A percentile compares a stretch with the other conserved stretches of the same genome.
Evolutionary conservation across 2,329 filamentous ascomycete species (phyloP).

Genomic region (Cercospora sp.): DNA sequence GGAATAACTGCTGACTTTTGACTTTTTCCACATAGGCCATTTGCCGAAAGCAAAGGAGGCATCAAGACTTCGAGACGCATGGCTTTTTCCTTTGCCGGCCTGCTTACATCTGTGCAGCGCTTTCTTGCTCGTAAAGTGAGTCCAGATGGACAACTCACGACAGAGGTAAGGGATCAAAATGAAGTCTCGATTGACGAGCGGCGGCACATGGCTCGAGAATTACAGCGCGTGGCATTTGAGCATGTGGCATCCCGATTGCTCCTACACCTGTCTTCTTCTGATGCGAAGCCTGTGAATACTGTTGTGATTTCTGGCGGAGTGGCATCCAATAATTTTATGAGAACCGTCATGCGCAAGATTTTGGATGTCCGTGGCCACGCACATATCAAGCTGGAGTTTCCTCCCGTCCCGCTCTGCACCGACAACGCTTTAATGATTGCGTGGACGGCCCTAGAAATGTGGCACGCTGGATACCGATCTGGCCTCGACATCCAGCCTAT

Average conservation of each 20-base stretch:
- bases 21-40: slow-evolving; percentile 47
- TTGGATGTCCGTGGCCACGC: slow-evolving; percentile 68
- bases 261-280: slow-evolving; percentile 44
- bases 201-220: slow-evolving; percentile 66
- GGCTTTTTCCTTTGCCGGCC: slow-evolving; percentile 72
- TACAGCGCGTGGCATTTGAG: slow-evolving; percentile 82
- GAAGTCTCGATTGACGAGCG: slow-evolving; percentile 61
- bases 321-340: slow-evolving; percentile 78
- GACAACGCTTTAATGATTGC: slow-evolving; percentile 98
- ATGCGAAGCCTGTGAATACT: slow-evolving; percentile 49
- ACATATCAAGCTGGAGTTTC: slow-evolving; percentile 65
- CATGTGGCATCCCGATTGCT: slow-evolving; percentile 77
- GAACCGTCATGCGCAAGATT: slow-evolving; percentile 58
- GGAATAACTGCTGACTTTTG: background rate
- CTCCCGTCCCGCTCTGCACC: slow-evolving; percentile 77
- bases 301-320: slow-evolving; percentile 89
- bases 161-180: slow-evolving; percentile 37
- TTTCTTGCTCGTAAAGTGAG: slow-evolving; percentile 46
- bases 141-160: slow-evolving; percentile 35
- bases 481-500: slow-evolving; percentile 61
- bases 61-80: slow-evolving; percentile 49
- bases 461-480: slow-evolving; percentile 69
- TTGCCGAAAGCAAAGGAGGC: slow-evolving; percentile 55
- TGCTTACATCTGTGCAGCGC: slow-evolving; percentile 65
- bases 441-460: slow-evolving; percentile 94